These are phyloP conservation scores for Climacium dendroides DNA, from an alignment of 225 moss, liverwort and hornwort species.

Conservation along the genomic window DNA sequence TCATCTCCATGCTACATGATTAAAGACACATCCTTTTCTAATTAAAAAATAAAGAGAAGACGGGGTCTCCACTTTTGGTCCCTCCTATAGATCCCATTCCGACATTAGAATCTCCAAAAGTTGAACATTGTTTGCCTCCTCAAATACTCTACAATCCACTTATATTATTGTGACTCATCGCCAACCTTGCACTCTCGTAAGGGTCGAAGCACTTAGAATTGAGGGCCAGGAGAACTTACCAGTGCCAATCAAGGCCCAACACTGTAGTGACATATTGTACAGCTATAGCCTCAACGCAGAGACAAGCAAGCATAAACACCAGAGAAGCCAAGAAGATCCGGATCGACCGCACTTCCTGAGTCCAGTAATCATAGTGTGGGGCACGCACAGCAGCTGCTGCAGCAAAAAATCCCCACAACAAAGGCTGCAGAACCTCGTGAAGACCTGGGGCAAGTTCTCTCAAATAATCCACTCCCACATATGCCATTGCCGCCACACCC, in stretches of 20 bases:
- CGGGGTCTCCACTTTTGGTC: background rate
- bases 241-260: slow-evolving; percentile 84
- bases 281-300: slow-evolving; percentile 53
- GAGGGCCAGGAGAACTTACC: slow-evolving; percentile 15
- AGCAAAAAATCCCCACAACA: slow-evolving; percentile 64
- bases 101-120: background rate
- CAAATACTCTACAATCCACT: background rate
- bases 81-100: background rate
- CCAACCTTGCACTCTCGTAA: background rate
- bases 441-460: slow-evolving; percentile 38
- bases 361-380: slow-evolving; percentile 62
- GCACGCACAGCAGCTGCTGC: slow-evolving; percentile 25
- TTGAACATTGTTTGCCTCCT: background rate
- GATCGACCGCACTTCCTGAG: slow-evolving; percentile 32
- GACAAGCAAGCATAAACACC: slow-evolving; percentile 60
- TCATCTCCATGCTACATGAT: background rate
- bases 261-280: slow-evolving; percentile 68
- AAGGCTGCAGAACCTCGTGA: slow-evolving; percentile 46
- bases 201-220: background rate
- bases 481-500: slow-evolving; percentile 39
- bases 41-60: background rate
- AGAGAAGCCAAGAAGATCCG: slow-evolving; percentile 39
- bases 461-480: slow-evolving; percentile 67
- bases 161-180: background rate
- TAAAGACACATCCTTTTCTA: background rate